phyloP scores from a whole-genome alignment of 2,329 filamentous ascomycete species.

The Reticulascus tulasneorum region DNA sequence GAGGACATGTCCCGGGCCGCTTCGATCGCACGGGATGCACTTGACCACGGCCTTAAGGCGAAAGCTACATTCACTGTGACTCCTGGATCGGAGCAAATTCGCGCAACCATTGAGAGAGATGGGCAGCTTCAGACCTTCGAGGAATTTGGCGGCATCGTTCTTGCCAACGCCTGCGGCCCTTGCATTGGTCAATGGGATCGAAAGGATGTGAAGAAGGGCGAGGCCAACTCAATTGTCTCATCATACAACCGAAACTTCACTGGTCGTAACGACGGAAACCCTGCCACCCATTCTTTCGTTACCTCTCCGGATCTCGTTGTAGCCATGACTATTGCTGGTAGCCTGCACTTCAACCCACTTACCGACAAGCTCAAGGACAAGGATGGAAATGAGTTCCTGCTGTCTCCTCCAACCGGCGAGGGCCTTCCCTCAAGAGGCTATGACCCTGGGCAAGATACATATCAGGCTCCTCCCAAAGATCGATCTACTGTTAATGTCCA shows the following conservation, averaged over 20 bases:
- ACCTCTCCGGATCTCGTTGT: slow-evolving; percentile 87
- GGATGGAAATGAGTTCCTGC: slow-evolving; percentile 93
- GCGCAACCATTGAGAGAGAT: slow-evolving; percentile 86
- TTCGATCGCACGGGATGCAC: slow-evolving; percentile 85
- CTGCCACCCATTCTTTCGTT: slow-evolving; percentile 89
- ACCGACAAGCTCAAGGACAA: slow-evolving; percentile 90
- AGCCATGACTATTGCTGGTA: slow-evolving; percentile 78
- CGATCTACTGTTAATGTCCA: slow-evolving; percentile 69
- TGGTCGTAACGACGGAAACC: slow-evolving; percentile 94
- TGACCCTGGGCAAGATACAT: slow-evolving; percentile 88
- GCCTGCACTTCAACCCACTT: slow-evolving; percentile 89
- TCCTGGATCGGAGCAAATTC: slow-evolving; percentile 94
- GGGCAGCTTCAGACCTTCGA: slow-evolving; percentile 92
- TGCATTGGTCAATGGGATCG: slow-evolving; percentile 97
- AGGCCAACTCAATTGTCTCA: slow-evolving; percentile 93
- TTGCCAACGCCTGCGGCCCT: slow-evolving; percentile 91
- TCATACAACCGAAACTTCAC: slow-evolving; percentile 99
- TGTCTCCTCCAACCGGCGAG: slow-evolving; percentile 73
- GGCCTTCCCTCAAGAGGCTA: slow-evolving; percentile 80
- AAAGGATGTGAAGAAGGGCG: slow-evolving; percentile 88
- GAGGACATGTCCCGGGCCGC: slow-evolving; percentile 92
- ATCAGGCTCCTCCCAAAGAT: slow-evolving; percentile 88
- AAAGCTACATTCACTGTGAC: slow-evolving; percentile 93
- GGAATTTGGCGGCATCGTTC: slow-evolving; percentile 89
- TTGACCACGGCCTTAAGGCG: slow-evolving; percentile 88